Base-by-base conservation (phyloP, 2,329 filamentous ascomycete genomes). In the Bipolaris zeicola region DNA sequence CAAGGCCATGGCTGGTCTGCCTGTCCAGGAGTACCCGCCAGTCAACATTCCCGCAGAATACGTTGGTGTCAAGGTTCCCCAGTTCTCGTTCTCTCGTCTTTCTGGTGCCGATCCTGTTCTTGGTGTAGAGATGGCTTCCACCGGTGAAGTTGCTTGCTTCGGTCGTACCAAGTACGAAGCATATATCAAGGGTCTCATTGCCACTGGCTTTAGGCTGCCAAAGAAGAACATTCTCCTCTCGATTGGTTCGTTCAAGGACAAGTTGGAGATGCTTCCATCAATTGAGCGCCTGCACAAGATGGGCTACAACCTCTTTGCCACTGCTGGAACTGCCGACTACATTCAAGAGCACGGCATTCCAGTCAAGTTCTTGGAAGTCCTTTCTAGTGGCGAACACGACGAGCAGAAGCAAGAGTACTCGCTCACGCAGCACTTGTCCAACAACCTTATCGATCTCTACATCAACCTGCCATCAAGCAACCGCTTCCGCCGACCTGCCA, bases 381-480 rank as follows among this genome's bases (percentile, higher is more conserved):
- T 99, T 11, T 57, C 70, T 3, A 67, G 62, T 28, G 71, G 67
- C 14, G 87, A 89, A 55, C 84, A 89, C 61, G 87, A 92, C 62
- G 89, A 92, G 61, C 91, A 96, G 76, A 93, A 94, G 77, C 91
- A 92, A 0, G 95, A 99, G 79, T 99, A 96, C 81, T 99, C 95
- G 7, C 85, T 99, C 60, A 97, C 92, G 1, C 92, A 98, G 80
- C 94, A 97, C 81, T 81, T 99, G 78, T 90, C 94, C 56, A 98
- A 96, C 81, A 98, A 98, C 80, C 88, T 95, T 77, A 99, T 99
- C 70, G 94, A 98, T 76, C 81, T 99, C 58, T 99, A 99, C 82
- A 97, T 99, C 87, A 99, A 99, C 78, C 79, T 99, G 78, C 95
- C 95, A n/a, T 98, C 95, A 11, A 96, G 87, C 85, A 99, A 99